Evolutionary conservation across 352 stramenopile species (phyloP).

Genomic region (Phytophthora macrochlamydospora): DNA sequence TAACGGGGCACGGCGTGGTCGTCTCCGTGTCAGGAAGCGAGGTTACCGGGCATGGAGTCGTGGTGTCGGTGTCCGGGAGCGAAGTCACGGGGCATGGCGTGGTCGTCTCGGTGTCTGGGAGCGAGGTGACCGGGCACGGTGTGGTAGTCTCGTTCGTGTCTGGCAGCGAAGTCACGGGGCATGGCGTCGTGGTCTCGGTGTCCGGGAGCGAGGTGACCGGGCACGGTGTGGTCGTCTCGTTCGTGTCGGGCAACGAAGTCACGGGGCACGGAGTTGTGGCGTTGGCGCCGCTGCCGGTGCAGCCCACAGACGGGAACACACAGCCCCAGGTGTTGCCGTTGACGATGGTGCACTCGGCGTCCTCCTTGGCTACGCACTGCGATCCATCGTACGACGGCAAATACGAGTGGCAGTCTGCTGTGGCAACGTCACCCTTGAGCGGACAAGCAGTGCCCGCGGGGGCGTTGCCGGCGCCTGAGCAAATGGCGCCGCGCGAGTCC

Average conservation of each 20-base stretch:
- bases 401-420: conserved; percentile 47
- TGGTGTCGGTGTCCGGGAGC: neutral
- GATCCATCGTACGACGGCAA: conserved; percentile 47
- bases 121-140: neutral
- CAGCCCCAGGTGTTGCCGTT: conserved; percentile 44
- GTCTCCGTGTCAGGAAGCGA: neutral
- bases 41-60: neutral
- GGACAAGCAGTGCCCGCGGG: conserved; percentile 56
- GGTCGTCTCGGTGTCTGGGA: neutral
- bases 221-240: neutral
- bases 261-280: conserved; percentile 1
- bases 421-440: conserved; percentile 46
- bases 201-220: neutral
- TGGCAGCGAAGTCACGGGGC: neutral
- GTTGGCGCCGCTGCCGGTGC: conserved; percentile 3
- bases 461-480: conserved; percentile 42
- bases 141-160: neutral
- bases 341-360: conserved; percentile 48
- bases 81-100: neutral
- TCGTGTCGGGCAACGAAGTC: neutral
- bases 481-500: conserved; percentile 46
- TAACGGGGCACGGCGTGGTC: neutral
- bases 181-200: neutral
- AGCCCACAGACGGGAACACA: conserved; percentile 20
- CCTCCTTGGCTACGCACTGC: conserved; percentile 40